Evolutionary conservation across 371 early-diverging fungal species (phyloP).

Genomic region (Rhizopus sp.): DNA sequence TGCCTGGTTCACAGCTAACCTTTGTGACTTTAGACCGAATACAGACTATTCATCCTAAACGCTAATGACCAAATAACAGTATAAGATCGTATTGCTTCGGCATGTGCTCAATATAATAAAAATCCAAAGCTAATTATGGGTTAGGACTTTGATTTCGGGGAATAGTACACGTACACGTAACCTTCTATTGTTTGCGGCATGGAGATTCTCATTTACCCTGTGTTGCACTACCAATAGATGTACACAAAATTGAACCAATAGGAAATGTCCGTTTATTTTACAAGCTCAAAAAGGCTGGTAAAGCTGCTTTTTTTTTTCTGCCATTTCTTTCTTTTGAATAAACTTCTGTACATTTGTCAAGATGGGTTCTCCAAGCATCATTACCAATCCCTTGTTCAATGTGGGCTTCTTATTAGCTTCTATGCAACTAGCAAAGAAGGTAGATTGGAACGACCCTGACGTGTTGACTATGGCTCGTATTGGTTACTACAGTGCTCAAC

Average conservation of each 20-base stretch:
- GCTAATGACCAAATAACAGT: background rate
- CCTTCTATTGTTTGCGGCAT: too few species aligned
- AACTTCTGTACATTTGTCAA: conserved; percentile 2
- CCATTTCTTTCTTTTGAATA: background rate
- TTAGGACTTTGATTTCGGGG: too few species aligned
- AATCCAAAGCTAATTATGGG: too few species aligned
- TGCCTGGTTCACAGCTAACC: background rate
- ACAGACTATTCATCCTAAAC: background rate
- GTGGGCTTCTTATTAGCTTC: conserved; percentile 68
- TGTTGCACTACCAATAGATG: too few species aligned
- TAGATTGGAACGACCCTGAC: conserved; percentile 70
- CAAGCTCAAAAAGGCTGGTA: background rate
- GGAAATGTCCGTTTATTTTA: too few species aligned
- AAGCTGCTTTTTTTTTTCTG: conserved; percentile 2
- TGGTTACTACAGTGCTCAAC: conserved; percentile 70
- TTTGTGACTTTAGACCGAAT: background rate
- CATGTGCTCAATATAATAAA: too few species aligned
- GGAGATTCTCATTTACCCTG: too few species aligned
- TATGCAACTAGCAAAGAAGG: conserved; percentile 72
- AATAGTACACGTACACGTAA: too few species aligned
- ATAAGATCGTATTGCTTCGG: too few species aligned
- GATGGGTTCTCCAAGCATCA: conserved; percentile 51
- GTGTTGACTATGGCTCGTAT: conserved; percentile 62
- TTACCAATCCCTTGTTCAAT: conserved; percentile 56
- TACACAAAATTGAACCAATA: too few species aligned